Base-by-base conservation (phyloP, 495 filamentous ascomycete species). In the Penicillium malachiteum region DNA sequence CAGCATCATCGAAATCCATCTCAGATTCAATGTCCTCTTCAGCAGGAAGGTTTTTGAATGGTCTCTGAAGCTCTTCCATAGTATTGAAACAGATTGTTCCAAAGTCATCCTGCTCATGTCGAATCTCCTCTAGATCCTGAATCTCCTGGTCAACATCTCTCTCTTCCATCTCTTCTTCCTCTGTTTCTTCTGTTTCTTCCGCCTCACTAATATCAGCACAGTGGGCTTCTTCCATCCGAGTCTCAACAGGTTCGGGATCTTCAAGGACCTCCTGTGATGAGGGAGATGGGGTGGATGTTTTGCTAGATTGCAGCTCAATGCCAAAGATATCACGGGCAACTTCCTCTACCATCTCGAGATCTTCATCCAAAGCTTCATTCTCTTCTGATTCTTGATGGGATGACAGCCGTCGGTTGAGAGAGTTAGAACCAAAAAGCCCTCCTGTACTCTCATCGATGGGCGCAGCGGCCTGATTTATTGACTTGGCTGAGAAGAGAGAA, bases 291-390 rank as follows among this genome's bases (percentile, higher is more conserved):
- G 55, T 56, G 14, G 59, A 46, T 8, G 43, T 16, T 17, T 48
- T 56, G 16, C 35, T 48, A 41, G 55, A 63, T 6, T 56, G 54
- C 7, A 68, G 17, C 45, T 66, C 63, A 30, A 66, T 66, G 7
- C 57, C 62, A 41, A 68, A 68, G 43, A 68, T 59, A 44, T 68
- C 63, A 41, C 59, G 59, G 32, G 65, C 62, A 16, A 68, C 63
- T 45, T 68, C 65, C 12, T 68, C 62, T 5, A 66, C 59, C 57
- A 68, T 60, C 12, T 66, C 56, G 1, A 59, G 40, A 13, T 66
- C 62, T 10, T 50, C 42, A 41, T 62, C 53, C 26, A 10, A n/a
- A 11, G 5, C 50, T 30, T 17, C 21, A n/a, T 48, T 18, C 30
- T 56, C 32, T 41, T 43, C 37, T 13, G 8, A 9, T 18, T 46